A percentile compares a stretch with the other conserved stretches of the same genome.
phyloP scores from a whole-genome alignment of 257 asterid genomes.

The Dorcoceras hygrometricum region DNA sequence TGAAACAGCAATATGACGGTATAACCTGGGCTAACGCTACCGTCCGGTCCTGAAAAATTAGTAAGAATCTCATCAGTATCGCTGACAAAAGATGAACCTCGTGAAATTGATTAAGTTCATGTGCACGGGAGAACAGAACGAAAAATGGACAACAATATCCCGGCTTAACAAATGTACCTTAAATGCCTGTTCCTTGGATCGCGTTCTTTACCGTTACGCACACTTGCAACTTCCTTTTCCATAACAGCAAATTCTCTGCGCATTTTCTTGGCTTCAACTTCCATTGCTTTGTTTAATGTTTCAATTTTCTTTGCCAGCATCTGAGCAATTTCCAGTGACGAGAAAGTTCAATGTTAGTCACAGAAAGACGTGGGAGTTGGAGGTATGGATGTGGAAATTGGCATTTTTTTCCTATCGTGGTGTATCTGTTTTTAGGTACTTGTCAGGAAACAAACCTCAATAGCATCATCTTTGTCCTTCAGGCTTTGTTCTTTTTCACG shows the following conservation, averaged over 20 bases:
- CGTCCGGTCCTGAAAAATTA: slow-evolving; percentile 40
- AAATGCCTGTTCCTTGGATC: slow-evolving; percentile 53
- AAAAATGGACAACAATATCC: background rate
- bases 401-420: background rate
- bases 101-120: background rate
- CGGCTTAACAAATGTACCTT: slow-evolving; percentile 37
- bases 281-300: slow-evolving; percentile 78
- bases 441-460: slow-evolving; percentile 51
- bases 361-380: background rate
- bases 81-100: background rate
- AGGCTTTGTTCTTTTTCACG: slow-evolving; percentile 74
- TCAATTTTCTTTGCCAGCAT: slow-evolving; percentile 89
- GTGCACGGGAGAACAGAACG: background rate
- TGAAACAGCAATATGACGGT: slow-evolving; percentile 1
- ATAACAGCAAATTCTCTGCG: slow-evolving; percentile 78
- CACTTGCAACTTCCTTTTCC: slow-evolving; percentile 77
- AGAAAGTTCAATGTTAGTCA: slow-evolving; percentile 13
- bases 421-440: too few relatives aligned
- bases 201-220: slow-evolving; percentile 67
- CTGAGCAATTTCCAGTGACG: slow-evolving; percentile 41
- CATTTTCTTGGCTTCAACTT: slow-evolving; percentile 79
- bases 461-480: slow-evolving; percentile 80
- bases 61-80: slow-evolving; percentile 11
- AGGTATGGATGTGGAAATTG: background rate
- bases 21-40: slow-evolving; percentile 19